Evolutionary conservation across 805 yeast genomes (phyloP).

Genomic region (Metschnikowia noctiluminum): DNA sequence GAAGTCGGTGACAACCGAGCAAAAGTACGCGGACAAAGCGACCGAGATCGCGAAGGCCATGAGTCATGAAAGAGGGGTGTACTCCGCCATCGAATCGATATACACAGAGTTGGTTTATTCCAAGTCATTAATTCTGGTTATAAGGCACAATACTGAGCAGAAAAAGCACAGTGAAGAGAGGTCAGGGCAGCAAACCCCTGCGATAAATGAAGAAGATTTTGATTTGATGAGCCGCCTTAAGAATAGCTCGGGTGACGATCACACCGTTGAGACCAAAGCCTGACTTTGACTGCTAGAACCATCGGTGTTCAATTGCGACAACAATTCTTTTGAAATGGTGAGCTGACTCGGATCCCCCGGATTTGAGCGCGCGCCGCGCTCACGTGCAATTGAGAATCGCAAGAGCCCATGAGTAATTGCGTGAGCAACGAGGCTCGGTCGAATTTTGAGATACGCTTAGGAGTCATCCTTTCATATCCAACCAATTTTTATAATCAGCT

Average conservation of each 20-base stretch:
- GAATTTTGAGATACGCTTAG: not conserved
- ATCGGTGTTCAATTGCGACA: not conserved
- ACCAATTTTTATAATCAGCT: too few species aligned
- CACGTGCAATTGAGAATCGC: constrained; percentile 14
- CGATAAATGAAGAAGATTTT: constrained; percentile 18
- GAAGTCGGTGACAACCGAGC: constrained; percentile 61
- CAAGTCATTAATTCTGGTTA: constrained; percentile 48
- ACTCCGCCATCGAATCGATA: constrained; percentile 69
- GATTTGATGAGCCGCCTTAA: not conserved
- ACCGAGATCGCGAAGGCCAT: constrained; percentile 58
- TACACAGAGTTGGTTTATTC: constrained; percentile 81
- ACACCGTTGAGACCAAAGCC: not conserved
- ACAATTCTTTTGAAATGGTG: not conserved
- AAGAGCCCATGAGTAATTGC: constrained; percentile 10
- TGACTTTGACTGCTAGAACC: too few species aligned
- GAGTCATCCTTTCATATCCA: not conserved
- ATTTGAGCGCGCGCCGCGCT: constrained; percentile 1
- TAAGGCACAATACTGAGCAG: constrained; percentile 36
- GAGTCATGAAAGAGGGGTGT: constrained; percentile 75
- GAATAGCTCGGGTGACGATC: not conserved
- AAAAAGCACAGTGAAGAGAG: constrained; percentile 18
- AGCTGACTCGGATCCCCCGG: constrained; percentile 5
- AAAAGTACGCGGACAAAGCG: constrained; percentile 68
- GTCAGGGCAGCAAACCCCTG: constrained; percentile 30
- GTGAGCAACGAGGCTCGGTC: not conserved